These are phyloP conservation scores for Hypoxylon fuscum DNA, from an alignment of 495 filamentous ascomycete species.

Conservation along the genomic window DNA sequence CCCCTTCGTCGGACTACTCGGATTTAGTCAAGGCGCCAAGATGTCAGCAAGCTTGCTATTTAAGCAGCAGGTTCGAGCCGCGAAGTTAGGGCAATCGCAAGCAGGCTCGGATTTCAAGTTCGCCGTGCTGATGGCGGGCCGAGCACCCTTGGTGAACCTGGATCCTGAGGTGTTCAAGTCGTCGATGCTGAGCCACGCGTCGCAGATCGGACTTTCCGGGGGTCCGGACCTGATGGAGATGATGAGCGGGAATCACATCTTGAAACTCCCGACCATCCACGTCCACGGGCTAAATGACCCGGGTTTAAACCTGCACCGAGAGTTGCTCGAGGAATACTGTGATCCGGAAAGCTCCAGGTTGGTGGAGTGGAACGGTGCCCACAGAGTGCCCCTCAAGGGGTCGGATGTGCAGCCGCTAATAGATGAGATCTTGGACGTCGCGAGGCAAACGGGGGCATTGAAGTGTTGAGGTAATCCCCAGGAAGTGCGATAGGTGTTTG, in stretches of 20 bases:
- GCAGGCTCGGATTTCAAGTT: constrained; percentile 45
- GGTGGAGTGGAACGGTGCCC: constrained; percentile 69
- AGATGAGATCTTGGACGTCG: constrained; percentile 54
- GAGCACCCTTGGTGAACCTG: constrained; percentile 62
- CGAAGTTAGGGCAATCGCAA: constrained; percentile 4
- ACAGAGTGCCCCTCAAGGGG: constrained; percentile 66
- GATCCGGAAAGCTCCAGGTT: constrained; percentile 52
- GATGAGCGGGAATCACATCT: constrained; percentile 32
- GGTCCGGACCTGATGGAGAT: constrained; percentile 41
- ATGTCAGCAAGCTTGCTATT: constrained; percentile 59
- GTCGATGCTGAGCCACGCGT: constrained; percentile 30
- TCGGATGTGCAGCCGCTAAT: constrained; percentile 62
- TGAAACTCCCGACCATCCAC: constrained; percentile 67
- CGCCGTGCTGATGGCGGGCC: constrained; percentile 63
- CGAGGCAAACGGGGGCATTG: constrained; percentile 45
- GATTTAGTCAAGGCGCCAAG: constrained; percentile 69
- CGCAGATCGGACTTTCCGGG: constrained; percentile 28
- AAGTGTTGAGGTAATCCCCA: constrained; percentile 15
- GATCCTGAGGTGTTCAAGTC: constrained; percentile 44
- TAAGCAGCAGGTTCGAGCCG: constrained; percentile 42
- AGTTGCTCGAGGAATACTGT: constrained; percentile 61
- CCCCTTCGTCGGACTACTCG: constrained; percentile 66
- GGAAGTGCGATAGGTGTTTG: no score
- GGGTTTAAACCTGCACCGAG: constrained; percentile 61
- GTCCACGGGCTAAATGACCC: constrained; percentile 68